A percentile compares a stretch with the other conserved stretches of the same genome.
These are phyloP conservation scores for Clarkia xantiana DNA, from an alignment of 345 rosid species.

Conservation along the genomic window DNA sequence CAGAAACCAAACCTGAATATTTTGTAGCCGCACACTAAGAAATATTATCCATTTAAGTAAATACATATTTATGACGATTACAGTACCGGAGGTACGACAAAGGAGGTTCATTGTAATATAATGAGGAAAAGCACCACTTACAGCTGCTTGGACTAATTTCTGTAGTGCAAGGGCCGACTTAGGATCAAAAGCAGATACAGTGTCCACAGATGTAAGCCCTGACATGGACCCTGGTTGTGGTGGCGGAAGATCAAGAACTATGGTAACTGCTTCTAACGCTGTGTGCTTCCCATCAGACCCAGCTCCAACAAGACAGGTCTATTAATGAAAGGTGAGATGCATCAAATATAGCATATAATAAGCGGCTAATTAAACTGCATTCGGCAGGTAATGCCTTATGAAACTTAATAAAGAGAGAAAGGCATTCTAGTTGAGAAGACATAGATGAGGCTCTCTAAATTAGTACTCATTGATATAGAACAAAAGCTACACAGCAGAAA, in stretches of 20 bases:
- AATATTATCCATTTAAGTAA: neutral
- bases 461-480: no score
- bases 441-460: no score
- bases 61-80: neutral
- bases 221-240: conserved; percentile 97
- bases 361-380: no score
- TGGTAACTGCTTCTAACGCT: conserved; percentile 95
- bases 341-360: conserved; percentile 5
- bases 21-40: conserved; percentile 2
- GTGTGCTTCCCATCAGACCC: conserved; percentile 98
- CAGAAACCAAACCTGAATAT: conserved; percentile 88
- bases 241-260: conserved; percentile 96
- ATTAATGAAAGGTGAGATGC: conserved; percentile 7
- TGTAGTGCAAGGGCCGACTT: conserved; percentile 94
- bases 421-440: no score
- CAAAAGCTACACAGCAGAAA: no score
- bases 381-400: no score
- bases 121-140: conserved; percentile 49
- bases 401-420: no score
- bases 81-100: neutral
- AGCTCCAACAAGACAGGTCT: conserved; percentile 99
- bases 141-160: conserved; percentile 97
- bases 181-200: conserved; percentile 95
- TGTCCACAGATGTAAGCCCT: conserved; percentile 74
- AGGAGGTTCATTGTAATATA: conserved; percentile 4